Evolutionary conservation across 768 basidiomycete species (phyloP), one percentile per base, ranked within the genome.

Genomic region (Lentinula guzmanii): DNA sequence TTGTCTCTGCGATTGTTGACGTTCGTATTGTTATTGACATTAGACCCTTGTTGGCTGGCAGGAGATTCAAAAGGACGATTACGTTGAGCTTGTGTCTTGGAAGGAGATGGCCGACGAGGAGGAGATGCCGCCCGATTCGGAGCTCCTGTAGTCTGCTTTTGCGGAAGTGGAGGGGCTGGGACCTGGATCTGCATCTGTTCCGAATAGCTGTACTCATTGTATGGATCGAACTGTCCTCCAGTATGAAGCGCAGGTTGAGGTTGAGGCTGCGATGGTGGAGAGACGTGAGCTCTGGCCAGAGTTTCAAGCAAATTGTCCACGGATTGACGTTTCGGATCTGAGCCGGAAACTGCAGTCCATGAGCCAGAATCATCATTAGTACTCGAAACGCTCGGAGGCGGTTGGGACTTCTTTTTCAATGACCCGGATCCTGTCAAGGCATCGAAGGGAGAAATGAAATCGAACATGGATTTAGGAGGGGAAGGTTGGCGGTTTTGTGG

Each of bases 381-480:
- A 58, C 75, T 79, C 39, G 80, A 76, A 11, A 76, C 55, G 53
- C 75, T 73, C 8, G 80, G 63, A 16, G 79, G 64, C 51, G 77
- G 75, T 51, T 76, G 63, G 10, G 86, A 82, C 70, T 90, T 91
- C 70, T 91, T 90, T 77, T 88, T 89, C 59, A 81, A 71, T 16
- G 79, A 60, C 45, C 70, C 69, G 0, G 81, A 69, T n/a, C 79
- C 74, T 7, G 84, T 65, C n/a, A 74, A 79, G 28, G 89, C 91
- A 66, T 94, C 91, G 66, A 93, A 93, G 2, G 92, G 87, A 53
- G 90, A 91, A 54, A 88, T 80, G 63, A 90, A 93, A 42, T 93
- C 90, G 66, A 94, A 94, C 82, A 92, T 85, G 53, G 90, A 89
- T 71, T 89, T 87, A 67, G 86, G 87, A 24, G 87, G 82, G 45